Conservation (phyloP, 148 eudicot species). For the Nepenthes gracilis region DNA sequence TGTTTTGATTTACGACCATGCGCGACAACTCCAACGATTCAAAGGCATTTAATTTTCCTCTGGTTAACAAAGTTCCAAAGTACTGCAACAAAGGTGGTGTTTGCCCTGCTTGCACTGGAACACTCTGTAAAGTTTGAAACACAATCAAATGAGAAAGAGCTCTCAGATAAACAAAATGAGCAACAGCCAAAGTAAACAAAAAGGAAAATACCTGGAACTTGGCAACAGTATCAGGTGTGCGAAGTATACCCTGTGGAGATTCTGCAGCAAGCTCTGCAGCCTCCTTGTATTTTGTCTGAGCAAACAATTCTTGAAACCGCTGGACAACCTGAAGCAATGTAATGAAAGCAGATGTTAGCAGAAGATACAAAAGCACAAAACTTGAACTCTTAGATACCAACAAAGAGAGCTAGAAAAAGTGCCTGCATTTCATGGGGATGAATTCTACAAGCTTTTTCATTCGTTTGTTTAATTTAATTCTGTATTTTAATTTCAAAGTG, state of each 20-base stretch:
- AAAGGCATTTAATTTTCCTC: constrained; percentile 90
- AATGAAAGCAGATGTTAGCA: neutral
- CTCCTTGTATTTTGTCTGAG: constrained; percentile 97
- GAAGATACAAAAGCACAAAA: neutral
- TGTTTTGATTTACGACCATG: constrained; percentile 93
- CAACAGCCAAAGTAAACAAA: neutral
- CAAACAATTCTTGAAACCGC: constrained; percentile 93
- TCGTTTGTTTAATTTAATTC: too few relatives aligned
- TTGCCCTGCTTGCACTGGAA: constrained; percentile 98
- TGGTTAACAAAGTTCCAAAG: constrained; percentile 84
- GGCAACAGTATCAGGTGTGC: constrained; percentile 98
- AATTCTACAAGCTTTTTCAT: too few relatives aligned
- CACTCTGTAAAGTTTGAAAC: constrained; percentile 60
- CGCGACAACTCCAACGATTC: constrained; percentile 94
- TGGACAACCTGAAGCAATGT: constrained; percentile 69
- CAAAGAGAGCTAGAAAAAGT: neutral
- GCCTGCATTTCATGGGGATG: too few relatives aligned
- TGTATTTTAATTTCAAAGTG: too few relatives aligned
- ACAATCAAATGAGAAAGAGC: neutral
- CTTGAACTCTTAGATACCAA: neutral
- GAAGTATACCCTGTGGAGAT: constrained; percentile 93
- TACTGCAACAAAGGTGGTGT: constrained; percentile 94
- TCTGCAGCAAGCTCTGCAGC: constrained; percentile 99
- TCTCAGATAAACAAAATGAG: neutral
- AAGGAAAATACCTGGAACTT: constrained; percentile 69